Percentiles rank a stretch among this genome's conserved stretches.
Evolutionary conservation across 108 stramenopile genomes (phyloP).

Genomic region (Pseudonitzschia pungens): DNA sequence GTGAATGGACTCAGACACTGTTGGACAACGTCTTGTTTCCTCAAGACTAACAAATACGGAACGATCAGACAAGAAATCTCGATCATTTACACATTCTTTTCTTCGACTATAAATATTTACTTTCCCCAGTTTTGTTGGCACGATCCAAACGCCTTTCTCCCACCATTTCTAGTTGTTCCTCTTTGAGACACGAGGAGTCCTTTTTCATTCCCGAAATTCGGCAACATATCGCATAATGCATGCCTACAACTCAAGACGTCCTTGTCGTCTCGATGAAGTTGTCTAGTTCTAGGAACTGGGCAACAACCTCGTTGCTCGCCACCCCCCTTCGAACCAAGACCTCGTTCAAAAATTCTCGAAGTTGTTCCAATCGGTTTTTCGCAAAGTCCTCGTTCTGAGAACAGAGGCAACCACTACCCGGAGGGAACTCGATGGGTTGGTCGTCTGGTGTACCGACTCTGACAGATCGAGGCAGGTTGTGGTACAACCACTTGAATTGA

Average conservation of each 20-base stretch:
- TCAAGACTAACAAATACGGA: conserved; percentile 1
- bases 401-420: conserved; percentile 32
- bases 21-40: conserved; percentile 74
- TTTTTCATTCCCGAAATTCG: too few species aligned
- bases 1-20: conserved; percentile 66
- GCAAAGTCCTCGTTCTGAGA: conserved; percentile 44
- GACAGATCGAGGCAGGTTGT: conserved; percentile 12
- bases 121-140: too few species aligned
- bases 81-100: too few species aligned
- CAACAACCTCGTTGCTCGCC: conserved; percentile 34
- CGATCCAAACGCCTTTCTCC: too few species aligned
- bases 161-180: too few species aligned
- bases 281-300: conserved; percentile 40
- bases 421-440: conserved; percentile 20
- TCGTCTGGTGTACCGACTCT: neutral
- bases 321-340: conserved; percentile 32
- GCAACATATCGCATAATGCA: neutral
- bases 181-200: too few species aligned
- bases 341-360: conserved; percentile 40
- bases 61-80: too few species aligned
- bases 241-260: neutral
- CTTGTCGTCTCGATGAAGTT: neutral
- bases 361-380: conserved; percentile 38
- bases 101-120: too few species aligned
- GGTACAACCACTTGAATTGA: conserved; percentile 42